Conservation (phyloP, 2,329 filamentous ascomycete genomes). For the Hypomyces rosellus region DNA sequence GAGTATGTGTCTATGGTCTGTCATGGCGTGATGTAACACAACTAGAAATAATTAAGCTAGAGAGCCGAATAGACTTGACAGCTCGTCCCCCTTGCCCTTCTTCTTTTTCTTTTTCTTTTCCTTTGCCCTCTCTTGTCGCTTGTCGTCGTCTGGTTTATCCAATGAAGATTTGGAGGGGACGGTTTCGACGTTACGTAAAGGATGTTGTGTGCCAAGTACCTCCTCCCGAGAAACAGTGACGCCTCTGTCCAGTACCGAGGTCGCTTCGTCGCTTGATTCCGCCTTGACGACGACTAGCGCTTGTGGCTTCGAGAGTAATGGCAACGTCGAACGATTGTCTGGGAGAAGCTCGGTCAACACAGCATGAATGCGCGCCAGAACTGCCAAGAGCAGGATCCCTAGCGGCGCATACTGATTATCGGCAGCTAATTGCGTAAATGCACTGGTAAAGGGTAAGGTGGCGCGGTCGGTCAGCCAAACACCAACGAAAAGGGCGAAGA, state of each 20-base stretch:
- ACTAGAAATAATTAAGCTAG: conserved; percentile 25
- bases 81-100: conserved; percentile 55
- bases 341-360: conserved; percentile 32
- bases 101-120: conserved; percentile 48
- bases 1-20: too few species aligned
- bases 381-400: conserved; percentile 61
- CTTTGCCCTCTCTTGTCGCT: conserved; percentile 20
- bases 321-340: neutral
- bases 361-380: conserved; percentile 53
- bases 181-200: neutral
- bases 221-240: conserved; percentile 24
- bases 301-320: neutral
- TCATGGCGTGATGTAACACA: neutral
- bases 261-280: neutral
- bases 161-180: neutral
- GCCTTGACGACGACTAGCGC: neutral
- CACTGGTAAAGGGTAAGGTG: conserved; percentile 27
- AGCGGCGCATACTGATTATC: conserved; percentile 68
- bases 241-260: conserved; percentile 20
- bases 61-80: conserved; percentile 66
- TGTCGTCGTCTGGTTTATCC: conserved; percentile 3
- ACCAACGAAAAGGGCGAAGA: neutral
- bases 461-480: neutral
- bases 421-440: conserved; percentile 63
- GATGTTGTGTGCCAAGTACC: neutral